Evolutionary conservation across 2,329 filamentous ascomycete species (phyloP), one percentile per base, ranked within the genome.

Genomic region (Microsporum audouinii): DNA sequence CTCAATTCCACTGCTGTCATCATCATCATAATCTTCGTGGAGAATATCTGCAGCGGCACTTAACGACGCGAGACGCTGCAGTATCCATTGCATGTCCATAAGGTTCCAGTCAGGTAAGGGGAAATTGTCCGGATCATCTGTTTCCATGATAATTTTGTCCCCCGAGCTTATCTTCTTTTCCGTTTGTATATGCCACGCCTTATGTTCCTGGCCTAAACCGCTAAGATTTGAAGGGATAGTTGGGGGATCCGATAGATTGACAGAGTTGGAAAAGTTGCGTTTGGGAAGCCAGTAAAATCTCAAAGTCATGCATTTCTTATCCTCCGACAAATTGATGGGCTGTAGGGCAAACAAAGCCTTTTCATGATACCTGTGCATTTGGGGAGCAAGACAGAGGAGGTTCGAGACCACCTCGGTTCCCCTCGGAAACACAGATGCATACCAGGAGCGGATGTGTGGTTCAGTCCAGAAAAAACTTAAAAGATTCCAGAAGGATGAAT

Each of bases 401-500:
- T 64, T 62, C n/a, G 56, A 43, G 17, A 62, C 55, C 27, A 31
- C 53, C 31, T 63, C 61, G 2, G 58, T 64, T 49, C 17, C 45
- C 27, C 27, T 49, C 10, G 45, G 45, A 45, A 47, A 56, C 17
- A 62, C 60, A 47, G 58, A 49, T 41, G 56, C 29, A 36, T 56
- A 57, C 60, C 62, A 63, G 12, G 36, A 36, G 36, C 57, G 34
- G 12, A 61, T 53, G 14, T 41, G 55, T 36, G 58, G 57, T 39
- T 60, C 12, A 12, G 62, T 58, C 62, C 60, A 63, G 57, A 63
- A 63, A 41, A 59, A 49, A n/a, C 49, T 17, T 34, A 63, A 43
- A 27, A 63, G 56, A 51, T 29, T 41, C 62, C 62, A 63, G 17
- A 51, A 60, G 27, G 45, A 17, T 8, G 29, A 14, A 4, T 38